A percentile compares a stretch with the other conserved stretches of the same genome.
These are phyloP conservation scores for Teratosphaeria epicoccoides DNA, from an alignment of 2,329 filamentous ascomycete species.

Conservation along the genomic window DNA sequence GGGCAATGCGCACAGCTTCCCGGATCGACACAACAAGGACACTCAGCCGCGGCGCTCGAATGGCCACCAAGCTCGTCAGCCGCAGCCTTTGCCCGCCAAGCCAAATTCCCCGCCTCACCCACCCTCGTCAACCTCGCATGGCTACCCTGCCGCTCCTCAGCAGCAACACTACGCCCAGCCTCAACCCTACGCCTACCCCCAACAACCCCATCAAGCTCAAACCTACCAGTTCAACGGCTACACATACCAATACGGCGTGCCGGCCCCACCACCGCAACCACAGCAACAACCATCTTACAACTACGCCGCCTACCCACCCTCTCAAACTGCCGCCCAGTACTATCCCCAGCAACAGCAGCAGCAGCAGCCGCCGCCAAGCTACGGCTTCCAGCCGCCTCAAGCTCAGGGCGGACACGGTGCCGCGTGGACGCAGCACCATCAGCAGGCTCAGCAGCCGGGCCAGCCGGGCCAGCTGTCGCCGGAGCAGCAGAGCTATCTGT, in stretches of 20 bases:
- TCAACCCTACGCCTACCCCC: slow-evolving; percentile 1
- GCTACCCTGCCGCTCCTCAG: not conserved
- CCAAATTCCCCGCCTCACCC: slow-evolving; percentile 5
- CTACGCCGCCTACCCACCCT: slow-evolving; percentile 6
- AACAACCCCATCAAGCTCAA: slow-evolving; percentile 89
- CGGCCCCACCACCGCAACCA: not conserved
- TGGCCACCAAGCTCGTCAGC: slow-evolving; percentile 4
- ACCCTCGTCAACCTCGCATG: slow-evolving; percentile 39
- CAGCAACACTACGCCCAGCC: slow-evolving; percentile 3
- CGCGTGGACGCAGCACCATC: slow-evolving; percentile 11
- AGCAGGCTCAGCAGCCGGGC: slow-evolving; percentile 16
- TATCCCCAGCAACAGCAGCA: slow-evolving; percentile 9
- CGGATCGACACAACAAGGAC: slow-evolving; percentile 15
- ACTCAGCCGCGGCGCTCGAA: not conserved
- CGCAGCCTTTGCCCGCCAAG: slow-evolving; percentile 4
- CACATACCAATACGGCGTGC: slow-evolving; percentile 16
- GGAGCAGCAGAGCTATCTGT: slow-evolving; percentile 6
- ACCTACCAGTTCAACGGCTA: slow-evolving; percentile 77
- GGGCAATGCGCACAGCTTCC: slow-evolving; percentile 17
- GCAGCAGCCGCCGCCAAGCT: not conserved
- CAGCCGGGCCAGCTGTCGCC: slow-evolving; percentile 5
- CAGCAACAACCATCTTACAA: not conserved
- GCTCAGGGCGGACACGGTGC: not conserved
- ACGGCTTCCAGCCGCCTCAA: not conserved
- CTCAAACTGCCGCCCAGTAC: slow-evolving; percentile 2